Evolutionary conservation across 116 monocot species (phyloP), one percentile per base, ranked within the genome.

Genomic region (Iris pallida): DNA sequence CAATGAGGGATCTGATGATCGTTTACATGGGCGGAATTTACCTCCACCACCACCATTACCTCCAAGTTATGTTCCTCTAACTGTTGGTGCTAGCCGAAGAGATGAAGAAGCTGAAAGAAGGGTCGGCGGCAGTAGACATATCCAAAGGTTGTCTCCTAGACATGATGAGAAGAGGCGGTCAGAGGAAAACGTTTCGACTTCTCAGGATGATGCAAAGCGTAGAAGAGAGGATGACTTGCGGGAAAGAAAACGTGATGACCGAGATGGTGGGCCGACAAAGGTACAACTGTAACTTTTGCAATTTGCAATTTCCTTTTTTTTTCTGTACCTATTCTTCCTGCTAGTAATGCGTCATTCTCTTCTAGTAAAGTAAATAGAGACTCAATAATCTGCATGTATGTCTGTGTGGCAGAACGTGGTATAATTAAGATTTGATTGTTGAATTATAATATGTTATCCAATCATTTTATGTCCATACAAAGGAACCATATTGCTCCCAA

Each of bases 1-100:
- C 17, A 59, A 5, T 65, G 94, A 94, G 16, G 11, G 65, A 18
- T 65, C 81, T 20, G 94, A 94, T 65, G 94, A 94, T 30, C 84
- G 79, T 54, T 81, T 85, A 68, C 75, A 83, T 73, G 86, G 86
- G 6, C 94, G 88, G 75, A 79, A 44, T 64, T 86, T 98, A 58
- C 98, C 98, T 1, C 98, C 98, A 7, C 98, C 98, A 4, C 98
- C 98, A 6, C 98, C 98, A 4, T 74, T 93, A 11, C 98, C 98
- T 67, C 70, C 80, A 8, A 90, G 83, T 79, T 88, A 86, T 81
- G 93, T 93, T 66, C 98, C 98, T 40, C 90, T 86, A 48, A 87
- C 92, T 71, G 81, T 93, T 70, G 78, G 82, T 64, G 79, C 72
- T 16, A 83, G 47, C 48, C 67, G 90, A 63, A 81, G 93, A 77